A percentile compares a stretch with the other conserved stretches of the same genome.
Evolutionary conservation across 108 stramenopile genomes (phyloP).

Genomic region (Chaetoceros tenuissimus): DNA sequence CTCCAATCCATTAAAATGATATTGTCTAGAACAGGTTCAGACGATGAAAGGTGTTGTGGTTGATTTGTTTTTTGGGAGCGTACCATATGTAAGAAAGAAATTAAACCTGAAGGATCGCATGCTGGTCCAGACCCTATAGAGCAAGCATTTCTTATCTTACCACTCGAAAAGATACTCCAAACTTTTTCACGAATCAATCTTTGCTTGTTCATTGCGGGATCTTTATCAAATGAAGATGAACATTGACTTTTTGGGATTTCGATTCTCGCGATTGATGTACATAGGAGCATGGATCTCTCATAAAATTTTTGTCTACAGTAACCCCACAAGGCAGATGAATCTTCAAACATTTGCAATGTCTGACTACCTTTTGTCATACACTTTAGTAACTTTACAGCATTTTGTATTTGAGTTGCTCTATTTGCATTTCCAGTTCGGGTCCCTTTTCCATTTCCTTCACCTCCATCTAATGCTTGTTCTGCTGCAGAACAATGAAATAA

Average conservation of each 20-base stretch:
- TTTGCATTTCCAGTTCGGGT: constrained; percentile 33
- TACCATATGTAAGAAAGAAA: not conserved
- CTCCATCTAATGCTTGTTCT: not conserved
- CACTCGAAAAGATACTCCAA: not conserved
- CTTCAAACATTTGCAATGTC: constrained; percentile 43
- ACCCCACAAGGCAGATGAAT: constrained; percentile 51
- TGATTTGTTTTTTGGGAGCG: not conserved
- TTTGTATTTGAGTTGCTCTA: constrained; percentile 24
- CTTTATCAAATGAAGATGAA: not conserved
- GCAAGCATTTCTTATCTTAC: constrained; percentile 16
- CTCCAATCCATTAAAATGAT: constrained; percentile 52
- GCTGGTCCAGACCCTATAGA: constrained; percentile 76
- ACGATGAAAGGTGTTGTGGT: not conserved
- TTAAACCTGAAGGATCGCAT: constrained; percentile 53
- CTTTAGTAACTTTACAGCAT: constrained; percentile 33
- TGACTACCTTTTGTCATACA: constrained; percentile 80
- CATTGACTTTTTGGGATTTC: not conserved
- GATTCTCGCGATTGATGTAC: constrained; percentile 30
- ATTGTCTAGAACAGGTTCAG: constrained; percentile 9
- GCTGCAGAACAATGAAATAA: not conserved
- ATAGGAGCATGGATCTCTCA: constrained; percentile 49
- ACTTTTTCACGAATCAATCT: not conserved
- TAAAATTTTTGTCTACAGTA: constrained; percentile 66
- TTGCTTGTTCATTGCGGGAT: not conserved
- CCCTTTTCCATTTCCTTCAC: constrained; percentile 11